Base-by-base conservation (phyloP, 495 filamentous ascomycete species). In the Penicillium goetzii region DNA sequence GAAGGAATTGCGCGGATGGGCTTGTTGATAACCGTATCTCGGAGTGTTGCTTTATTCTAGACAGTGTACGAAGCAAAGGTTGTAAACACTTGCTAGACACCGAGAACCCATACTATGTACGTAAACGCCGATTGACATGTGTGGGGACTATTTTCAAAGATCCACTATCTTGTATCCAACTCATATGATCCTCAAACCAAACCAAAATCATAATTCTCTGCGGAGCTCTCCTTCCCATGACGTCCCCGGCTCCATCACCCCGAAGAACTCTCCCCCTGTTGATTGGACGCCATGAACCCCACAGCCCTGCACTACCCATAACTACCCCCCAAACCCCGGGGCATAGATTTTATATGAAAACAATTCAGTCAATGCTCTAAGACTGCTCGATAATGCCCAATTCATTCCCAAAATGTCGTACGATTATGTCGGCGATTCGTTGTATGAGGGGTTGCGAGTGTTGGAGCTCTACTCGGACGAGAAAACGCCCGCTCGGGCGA, bases 401-500 rank as follows among this genome's bases (percentile, higher is more conserved):
- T 8, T 21, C 0, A 10, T 47, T 25, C 41, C 26, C 14, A 14
- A 4, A 17, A 9, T 15, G 15, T 14, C 26, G 15, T 41, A 49
- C 17, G 23, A 21, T 12, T 8, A 21, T 34, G 0, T 58, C 32
- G n/a, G 40, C 28, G 28, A 30, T 15, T 33, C 21, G 25, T 28
- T n/a, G 21, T 23, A 40, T 36, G 41, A 52, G n/a, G n/a, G 14
- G 0, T 11, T 45, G 49, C 7, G 17, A 1, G 45, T 38, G 1
- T 51, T 40, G 43, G 58, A 51, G 14, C n/a, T 9, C 33, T 4
- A 38, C 21, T 68, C 65, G 65, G 65, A 62, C 58, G 65, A 68
- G 61, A 68, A 58, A 32, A 21, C 11, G 33, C 5, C 26, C 33
- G 38, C 32, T 67, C 65, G 65, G 65, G 65, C 65, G 65, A 67